phyloP scores from a whole-genome alignment of 2,329 filamentous ascomycete genomes.

The Colletotrichum zoysiae region DNA sequence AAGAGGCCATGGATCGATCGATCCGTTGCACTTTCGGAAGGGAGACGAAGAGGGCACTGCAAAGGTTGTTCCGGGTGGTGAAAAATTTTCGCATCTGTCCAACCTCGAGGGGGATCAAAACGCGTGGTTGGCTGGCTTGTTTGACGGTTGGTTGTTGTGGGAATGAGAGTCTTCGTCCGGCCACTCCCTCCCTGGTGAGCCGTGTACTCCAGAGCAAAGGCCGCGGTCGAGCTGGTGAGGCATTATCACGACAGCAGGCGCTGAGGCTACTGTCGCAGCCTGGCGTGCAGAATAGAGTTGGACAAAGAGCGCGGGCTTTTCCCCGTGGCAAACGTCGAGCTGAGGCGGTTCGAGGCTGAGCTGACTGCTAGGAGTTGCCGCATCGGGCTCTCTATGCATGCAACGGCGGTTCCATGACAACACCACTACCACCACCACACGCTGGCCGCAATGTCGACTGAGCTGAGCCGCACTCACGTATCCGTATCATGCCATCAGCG shows the following conservation, averaged over 20 bases:
- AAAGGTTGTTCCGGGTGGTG: conserved; percentile 19
- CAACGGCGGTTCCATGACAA: neutral
- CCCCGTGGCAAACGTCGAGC: neutral
- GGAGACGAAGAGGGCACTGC: conserved; percentile 4
- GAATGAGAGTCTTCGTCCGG: conserved; percentile 5
- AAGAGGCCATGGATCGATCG: conserved; percentile 30
- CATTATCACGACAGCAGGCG: conserved; percentile 17
- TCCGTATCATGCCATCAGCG: conserved; percentile 6
- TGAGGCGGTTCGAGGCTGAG: conserved; percentile 20
- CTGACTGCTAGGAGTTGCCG: conserved; percentile 19
- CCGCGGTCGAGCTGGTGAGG: conserved; percentile 6
- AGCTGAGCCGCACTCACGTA: conserved; percentile 8
- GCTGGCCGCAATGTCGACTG: conserved; percentile 14
- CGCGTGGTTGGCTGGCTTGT: conserved; percentile 20
- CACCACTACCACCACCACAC: conserved; percentile 19
- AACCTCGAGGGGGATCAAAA: conserved; percentile 24
- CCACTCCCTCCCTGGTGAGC: too few species aligned
- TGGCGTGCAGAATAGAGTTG: conserved; percentile 8
- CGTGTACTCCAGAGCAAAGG: too few species aligned
- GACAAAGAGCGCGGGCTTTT: conserved; percentile 1
- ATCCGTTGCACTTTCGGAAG: conserved; percentile 19
- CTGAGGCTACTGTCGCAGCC: conserved; percentile 20
- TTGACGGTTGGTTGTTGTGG: conserved; percentile 26
- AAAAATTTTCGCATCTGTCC: conserved; percentile 5
- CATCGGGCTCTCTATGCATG: conserved; percentile 1